These are phyloP conservation scores for Stromatinia cepivora DNA, from an alignment of 2,329 filamentous ascomycete species.

Conservation along the genomic window DNA sequence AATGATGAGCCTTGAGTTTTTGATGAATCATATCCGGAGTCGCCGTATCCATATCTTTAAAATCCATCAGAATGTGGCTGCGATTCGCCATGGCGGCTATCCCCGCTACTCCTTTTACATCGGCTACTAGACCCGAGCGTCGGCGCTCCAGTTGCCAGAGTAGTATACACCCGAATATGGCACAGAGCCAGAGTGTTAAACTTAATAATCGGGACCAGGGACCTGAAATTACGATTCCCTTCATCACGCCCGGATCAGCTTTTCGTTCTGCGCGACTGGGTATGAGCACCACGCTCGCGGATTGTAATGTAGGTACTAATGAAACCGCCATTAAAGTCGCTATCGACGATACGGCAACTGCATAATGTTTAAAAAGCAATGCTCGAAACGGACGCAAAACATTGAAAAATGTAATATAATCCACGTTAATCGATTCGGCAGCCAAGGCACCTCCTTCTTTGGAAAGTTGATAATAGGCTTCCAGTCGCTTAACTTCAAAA, in stretches of 20 bases:
- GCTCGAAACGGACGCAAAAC: conserved; percentile 65
- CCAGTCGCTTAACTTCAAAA: conserved; percentile 65
- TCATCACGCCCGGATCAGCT: conserved; percentile 46
- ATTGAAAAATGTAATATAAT: conserved; percentile 66
- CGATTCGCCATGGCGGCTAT: conserved; percentile 74
- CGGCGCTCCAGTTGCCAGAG: conserved; percentile 62
- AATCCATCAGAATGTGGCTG: conserved; percentile 72
- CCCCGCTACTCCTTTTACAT: conserved; percentile 72
- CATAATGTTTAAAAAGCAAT: conserved; percentile 62
- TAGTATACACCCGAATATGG: conserved; percentile 56
- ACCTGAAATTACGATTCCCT: conserved; percentile 57
- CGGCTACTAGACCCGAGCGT: conserved; percentile 64
- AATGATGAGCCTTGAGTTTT: conserved; percentile 64
- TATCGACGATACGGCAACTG: conserved; percentile 65
- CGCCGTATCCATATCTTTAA: conserved; percentile 69
- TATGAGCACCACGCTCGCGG: conserved; percentile 59
- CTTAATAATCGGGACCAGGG: conserved; percentile 64
- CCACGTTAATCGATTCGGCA: conserved; percentile 64
- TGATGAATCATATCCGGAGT: conserved; percentile 67
- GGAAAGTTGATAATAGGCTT: conserved; percentile 66
- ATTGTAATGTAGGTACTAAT: conserved; percentile 66
- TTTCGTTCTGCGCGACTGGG: conserved; percentile 52
- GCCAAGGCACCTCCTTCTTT: conserved; percentile 60
- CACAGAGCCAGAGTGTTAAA: conserved; percentile 56
- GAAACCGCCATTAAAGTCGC: conserved; percentile 66